Base-by-base conservation (phyloP, 139 green algal genomes). In the Astrephomene gubernaculifera region DNA sequence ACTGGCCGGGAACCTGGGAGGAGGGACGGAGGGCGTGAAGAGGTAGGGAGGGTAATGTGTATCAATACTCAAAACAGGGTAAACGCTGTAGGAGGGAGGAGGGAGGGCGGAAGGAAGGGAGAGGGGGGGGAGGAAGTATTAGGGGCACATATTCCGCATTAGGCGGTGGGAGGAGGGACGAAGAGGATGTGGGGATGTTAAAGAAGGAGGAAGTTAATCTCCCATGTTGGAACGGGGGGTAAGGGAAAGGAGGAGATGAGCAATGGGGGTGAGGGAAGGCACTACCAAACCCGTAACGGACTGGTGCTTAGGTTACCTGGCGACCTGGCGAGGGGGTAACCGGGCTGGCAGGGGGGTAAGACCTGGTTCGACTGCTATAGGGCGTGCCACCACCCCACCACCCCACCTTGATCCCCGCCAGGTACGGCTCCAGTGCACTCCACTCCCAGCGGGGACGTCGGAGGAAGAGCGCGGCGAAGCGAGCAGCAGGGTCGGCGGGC, bases 401-500 rank as follows among this genome's bases (percentile, higher is more conserved):
- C 14, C 86, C 35, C 61, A 92, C 89, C 89, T 88, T 79, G 12
- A 96, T 33, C 43, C 72, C 87, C n/a, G 49, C 44, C 33, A 94
- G 78, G 80, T 92, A 96, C 5, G 94, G 92, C 57, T 91, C 84
- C 72, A 96, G 61, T 17, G 92, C 82, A 8, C 41, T 76, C 73
- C 76, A 87, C 69, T 88, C 85, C 94, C 94, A 96, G 41, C 83
- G 83, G 0, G 79, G 38, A 27, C 87, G 70, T 53, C 79, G 82
- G 1, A 53, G 63, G 89, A 96, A 96, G 39, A 96, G 90, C 41
- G 81, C 79, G 0, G 81, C 79, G 85, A 96, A 96, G 63, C 94
- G 86, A 17, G 65, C 31, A 10, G 60, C 84, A 0, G 94, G 88
- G 38, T 93, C 88, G 14, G 39, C 21, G 0, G 94, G 92, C 43